Percentiles rank a stretch among this genome's conserved stretches.
Conservation (phyloP, 1,284 basidiomycete genomes). For the Sanghuangporus baumii region DNA sequence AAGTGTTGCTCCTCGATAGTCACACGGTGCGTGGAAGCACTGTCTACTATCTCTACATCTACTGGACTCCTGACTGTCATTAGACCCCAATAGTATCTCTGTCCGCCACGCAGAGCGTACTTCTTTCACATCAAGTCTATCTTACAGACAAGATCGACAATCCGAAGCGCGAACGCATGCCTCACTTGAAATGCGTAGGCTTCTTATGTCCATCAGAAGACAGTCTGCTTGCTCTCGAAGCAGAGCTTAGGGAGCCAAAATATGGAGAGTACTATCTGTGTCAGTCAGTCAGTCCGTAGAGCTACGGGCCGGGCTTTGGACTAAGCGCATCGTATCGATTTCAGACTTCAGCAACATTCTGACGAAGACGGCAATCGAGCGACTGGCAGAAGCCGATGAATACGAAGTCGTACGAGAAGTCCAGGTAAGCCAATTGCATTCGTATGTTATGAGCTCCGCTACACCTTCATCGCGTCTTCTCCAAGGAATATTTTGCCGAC, state of each 20-base stretch:
- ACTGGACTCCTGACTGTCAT: background rate
- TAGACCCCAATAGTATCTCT: conserved; percentile 98
- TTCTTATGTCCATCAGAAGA: conserved; percentile 81
- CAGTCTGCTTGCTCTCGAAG: conserved; percentile 77
- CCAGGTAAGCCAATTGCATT: conserved; percentile 53
- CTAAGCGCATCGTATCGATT: conserved; percentile 11
- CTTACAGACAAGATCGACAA: conserved; percentile 98
- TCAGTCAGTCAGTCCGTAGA: conserved; percentile 68
- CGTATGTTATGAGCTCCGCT: conserved; percentile 19
- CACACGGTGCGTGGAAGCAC: conserved; percentile 69
- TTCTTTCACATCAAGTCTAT: conserved; percentile 96
- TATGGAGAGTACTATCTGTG: conserved; percentile 98
- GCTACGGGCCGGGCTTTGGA: conserved; percentile 16
- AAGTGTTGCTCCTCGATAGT: conserved; percentile 93
- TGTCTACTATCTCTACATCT: background rate
- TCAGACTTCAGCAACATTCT: conserved; percentile 94
- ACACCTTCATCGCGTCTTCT: conserved; percentile 21
- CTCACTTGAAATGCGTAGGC: conserved; percentile 95
- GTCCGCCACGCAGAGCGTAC: conserved; percentile 89
- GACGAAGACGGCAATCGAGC: conserved; percentile 87
- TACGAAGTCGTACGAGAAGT: conserved; percentile 96
- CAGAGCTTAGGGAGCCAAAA: conserved; percentile 83
- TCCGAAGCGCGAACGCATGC: conserved; percentile 79
- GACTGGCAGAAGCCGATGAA: conserved; percentile 91
- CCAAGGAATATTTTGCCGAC: conserved; percentile 92